These are phyloP conservation scores for Jatropha podagrica DNA, from an alignment of 441 rosid species.

Conservation along the genomic window DNA sequence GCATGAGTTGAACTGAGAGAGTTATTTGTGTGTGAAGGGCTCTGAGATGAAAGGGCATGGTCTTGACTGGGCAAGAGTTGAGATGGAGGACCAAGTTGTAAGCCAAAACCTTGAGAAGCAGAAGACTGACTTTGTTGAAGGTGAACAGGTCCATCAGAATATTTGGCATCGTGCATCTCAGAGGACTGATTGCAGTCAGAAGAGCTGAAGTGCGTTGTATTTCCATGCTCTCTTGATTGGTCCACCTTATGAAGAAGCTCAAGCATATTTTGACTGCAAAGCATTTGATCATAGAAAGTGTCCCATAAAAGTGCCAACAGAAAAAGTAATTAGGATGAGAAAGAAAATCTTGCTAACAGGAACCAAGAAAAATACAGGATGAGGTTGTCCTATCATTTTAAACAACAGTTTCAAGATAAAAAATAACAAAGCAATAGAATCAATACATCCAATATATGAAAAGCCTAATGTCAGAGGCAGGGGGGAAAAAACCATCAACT, in stretches of 20 bases:
- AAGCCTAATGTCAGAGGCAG: background rate
- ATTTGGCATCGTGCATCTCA: constrained; percentile 49
- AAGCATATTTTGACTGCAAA: constrained; percentile 76
- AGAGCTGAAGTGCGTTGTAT: constrained; percentile 45
- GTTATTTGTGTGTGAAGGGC: constrained; percentile 34
- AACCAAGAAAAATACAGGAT: constrained; percentile 1
- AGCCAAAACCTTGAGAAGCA: constrained; percentile 73
- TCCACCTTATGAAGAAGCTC: constrained; percentile 90
- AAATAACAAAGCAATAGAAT: background rate
- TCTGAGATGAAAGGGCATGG: constrained; percentile 38
- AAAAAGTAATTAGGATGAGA: background rate
- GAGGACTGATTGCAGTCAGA: constrained; percentile 37
- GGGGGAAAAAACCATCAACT: constrained; percentile 22
- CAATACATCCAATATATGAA: constrained; percentile 1
- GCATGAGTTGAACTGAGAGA: constrained; percentile 28
- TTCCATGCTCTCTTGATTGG: constrained; percentile 52
- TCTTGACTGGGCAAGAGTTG: constrained; percentile 49
- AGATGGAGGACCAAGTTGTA: constrained; percentile 85
- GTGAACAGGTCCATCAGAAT: constrained; percentile 52
- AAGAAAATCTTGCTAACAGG: background rate
- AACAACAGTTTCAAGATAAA: background rate
- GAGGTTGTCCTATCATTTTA: background rate
- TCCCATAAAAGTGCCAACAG: background rate
- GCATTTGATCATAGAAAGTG: background rate
- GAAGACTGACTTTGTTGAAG: constrained; percentile 51